Evolutionary conservation across 2,329 filamentous ascomycete species (phyloP).

Genomic region (Fusarium subtropicale): DNA sequence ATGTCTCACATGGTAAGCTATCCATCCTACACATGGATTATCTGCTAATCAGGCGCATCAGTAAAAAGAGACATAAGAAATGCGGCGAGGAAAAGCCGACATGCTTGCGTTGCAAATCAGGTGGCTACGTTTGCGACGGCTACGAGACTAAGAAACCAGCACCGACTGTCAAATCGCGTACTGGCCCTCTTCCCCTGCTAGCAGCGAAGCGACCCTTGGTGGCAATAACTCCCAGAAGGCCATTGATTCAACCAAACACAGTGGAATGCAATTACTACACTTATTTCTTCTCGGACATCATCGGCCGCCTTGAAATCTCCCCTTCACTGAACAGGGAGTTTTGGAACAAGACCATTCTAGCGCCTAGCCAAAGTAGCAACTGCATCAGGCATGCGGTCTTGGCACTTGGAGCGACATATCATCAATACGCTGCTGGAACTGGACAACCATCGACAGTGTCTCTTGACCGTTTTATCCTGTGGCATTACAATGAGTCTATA

Average conservation of each 20-base stretch:
- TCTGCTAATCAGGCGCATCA: background rate
- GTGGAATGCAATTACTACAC: slow-evolving; percentile 10
- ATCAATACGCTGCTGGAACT: background rate
- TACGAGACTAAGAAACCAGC: background rate
- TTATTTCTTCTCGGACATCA: slow-evolving; percentile 16
- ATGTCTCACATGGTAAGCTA: slow-evolving; percentile 18
- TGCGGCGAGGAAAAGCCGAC: slow-evolving; percentile 15
- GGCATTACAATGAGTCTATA: slow-evolving; percentile 13
- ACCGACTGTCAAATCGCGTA: background rate
- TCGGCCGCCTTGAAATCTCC: background rate
- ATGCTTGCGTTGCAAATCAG: slow-evolving; percentile 13
- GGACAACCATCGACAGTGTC: background rate
- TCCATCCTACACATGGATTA: background rate
- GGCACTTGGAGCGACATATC: slow-evolving; percentile 6
- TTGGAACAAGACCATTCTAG: slow-evolving; percentile 2
- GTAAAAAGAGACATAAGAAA: slow-evolving; percentile 23
- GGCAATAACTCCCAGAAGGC: background rate
- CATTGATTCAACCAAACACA: background rate
- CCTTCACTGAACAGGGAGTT: slow-evolving; percentile 1
- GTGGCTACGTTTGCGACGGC: slow-evolving; percentile 22
- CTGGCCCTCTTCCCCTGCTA: background rate
- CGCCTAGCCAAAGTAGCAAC: background rate
- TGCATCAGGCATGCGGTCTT: slow-evolving; percentile 8
- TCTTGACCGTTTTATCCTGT: slow-evolving; percentile 3
- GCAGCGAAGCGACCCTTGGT: background rate